Conservation (phyloP, 2,329 filamentous ascomycete species). For the Sclerotinia minor region DNA sequence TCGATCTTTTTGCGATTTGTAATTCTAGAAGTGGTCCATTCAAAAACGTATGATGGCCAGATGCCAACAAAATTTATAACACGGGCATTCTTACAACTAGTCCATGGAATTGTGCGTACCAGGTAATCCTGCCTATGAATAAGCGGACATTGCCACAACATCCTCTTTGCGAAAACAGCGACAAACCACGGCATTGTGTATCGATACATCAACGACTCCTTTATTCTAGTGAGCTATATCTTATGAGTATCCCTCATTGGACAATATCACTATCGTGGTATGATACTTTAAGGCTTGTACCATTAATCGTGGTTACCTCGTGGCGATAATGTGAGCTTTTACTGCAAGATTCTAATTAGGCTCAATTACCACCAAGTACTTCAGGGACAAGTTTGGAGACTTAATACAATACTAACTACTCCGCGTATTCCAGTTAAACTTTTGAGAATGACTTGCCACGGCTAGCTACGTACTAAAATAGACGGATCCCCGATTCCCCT, state of each 20-base stretch:
- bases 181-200: conserved; percentile 5
- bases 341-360: neutral
- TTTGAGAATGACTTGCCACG: neutral
- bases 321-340: neutral
- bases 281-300: neutral
- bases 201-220: neutral
- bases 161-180: conserved; percentile 2
- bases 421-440: neutral
- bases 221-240: neutral
- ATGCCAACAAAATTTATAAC: neutral
- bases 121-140: neutral
- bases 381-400: neutral
- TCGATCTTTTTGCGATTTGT: neutral
- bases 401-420: neutral
- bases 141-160: neutral
- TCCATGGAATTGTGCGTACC: neutral
- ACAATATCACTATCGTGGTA: neutral
- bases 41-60: neutral
- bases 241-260: neutral
- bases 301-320: neutral
- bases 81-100: neutral
- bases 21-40: neutral
- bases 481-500: neutral
- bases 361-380: neutral
- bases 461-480: neutral